Evolutionary conservation across 2,329 filamentous ascomycete genomes (phyloP).

Genomic region (Aspergillus fijiensis): DNA sequence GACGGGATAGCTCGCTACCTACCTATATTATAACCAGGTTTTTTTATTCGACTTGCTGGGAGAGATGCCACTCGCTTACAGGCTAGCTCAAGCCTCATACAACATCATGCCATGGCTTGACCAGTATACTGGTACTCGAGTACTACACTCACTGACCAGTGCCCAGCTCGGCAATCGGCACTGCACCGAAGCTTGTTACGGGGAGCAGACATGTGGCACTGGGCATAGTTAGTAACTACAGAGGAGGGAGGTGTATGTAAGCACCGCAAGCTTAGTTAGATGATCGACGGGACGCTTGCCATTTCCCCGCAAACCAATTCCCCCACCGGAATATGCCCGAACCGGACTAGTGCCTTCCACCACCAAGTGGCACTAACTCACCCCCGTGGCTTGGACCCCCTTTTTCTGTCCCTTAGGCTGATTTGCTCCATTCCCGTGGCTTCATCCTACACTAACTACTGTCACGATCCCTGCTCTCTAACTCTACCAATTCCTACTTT

Average conservation of each 20-base stretch:
- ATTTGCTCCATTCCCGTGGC: slow-evolving; percentile 1
- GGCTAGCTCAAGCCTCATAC: not conserved
- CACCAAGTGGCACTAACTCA: too few relatives aligned
- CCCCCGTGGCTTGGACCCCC: slow-evolving; percentile 8
- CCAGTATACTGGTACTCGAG: not conserved
- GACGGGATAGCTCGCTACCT: too few relatives aligned
- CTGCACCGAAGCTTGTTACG: not conserved
- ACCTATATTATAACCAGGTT: not conserved
- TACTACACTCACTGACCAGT: not conserved
- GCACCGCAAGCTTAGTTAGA: slow-evolving; percentile 11
- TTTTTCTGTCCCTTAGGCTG: not conserved
- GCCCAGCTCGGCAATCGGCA: not conserved
- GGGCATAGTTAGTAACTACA: too few relatives aligned
- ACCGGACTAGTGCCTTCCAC: slow-evolving; percentile 8
- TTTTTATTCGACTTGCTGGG: too few relatives aligned
- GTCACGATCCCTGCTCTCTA: not conserved
- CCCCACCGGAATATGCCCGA: slow-evolving; percentile 33
- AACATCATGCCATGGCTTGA: not conserved
- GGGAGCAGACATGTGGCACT: too few relatives aligned
- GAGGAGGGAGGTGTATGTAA: slow-evolving; percentile 3
- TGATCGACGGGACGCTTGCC: not conserved
- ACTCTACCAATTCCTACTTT: not conserved
- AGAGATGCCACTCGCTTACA: not conserved
- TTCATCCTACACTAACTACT: not conserved
- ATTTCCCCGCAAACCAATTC: slow-evolving; percentile 15